Base-by-base conservation (phyloP, 1,139 yeast species). In the Kurtzmaniella quercitrusa region DNA sequence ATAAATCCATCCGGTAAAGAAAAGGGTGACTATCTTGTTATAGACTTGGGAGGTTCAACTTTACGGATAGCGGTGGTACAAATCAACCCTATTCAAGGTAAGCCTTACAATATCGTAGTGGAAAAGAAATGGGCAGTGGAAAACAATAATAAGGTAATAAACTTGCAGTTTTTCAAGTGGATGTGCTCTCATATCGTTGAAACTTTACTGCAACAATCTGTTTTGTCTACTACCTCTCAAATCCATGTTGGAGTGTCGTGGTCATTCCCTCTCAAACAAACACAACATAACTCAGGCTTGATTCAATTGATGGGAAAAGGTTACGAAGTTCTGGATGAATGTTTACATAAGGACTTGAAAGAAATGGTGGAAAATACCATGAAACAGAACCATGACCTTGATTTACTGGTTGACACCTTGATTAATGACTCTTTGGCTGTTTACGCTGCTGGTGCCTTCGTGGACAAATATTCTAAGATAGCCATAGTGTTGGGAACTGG, bases 31-130 rank as follows among this genome's bases (percentile, higher is more conserved):
- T 73, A 53, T 48, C 60, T 78, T 49, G 76, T 70, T 31, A 64
- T 79, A 25, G 84, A 79, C 52, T 58, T 79, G 44, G 84, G 84
- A 7, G 84, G 84, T 1, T 71, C 79, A 5, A 77, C 82, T 1
- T 59, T 77, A 38, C 62, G 81, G 39, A 63, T 75, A 4, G 71
- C 79, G 1, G 66, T 73, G n/a, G 63, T 77, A n/a, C 57, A 62
- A 34, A 68, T 72, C 36, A 62, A 55, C 8, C 48, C 57, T 3
- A 4, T n/a, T 27, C 53, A 55, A 9, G 21, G 21, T 41, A 51
- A 33, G 42, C 36, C 36, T 9, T 37, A 47, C 21, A 51, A 60
- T 11, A 58, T 68, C 19, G 51, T 73, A n/a, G 53, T 52, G 8
- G 71, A 66, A 46, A 55, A 62, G 43, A 64, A 65, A 43, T 75